Base-by-base conservation (phyloP, 2,329 filamentous ascomycete genomes). In the Neodidymelliopsis sp. region DNA sequence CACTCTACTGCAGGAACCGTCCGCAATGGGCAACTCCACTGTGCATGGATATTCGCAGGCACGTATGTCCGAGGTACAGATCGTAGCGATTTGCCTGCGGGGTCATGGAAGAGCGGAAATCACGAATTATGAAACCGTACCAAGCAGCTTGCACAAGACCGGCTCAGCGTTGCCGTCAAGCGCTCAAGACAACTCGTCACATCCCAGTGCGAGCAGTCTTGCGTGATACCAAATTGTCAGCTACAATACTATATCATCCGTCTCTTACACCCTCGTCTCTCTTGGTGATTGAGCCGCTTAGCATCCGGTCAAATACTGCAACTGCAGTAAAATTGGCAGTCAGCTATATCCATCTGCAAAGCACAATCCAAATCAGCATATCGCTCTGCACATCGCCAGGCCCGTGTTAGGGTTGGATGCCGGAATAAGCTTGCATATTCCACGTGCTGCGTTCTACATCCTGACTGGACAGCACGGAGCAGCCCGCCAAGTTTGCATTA, bases 391-490 rank as follows among this genome's bases (percentile, higher is more conserved):
- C 34, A 16, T 40, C 22, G 43, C 27, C 31, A 24, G 41, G 44
- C 34, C 54, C 57, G 44, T 52, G 46, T 42, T 43, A 30, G 41
- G 37, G 47, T 52, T 48, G 47, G 41, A 36, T 13, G 15, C 23
- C 41, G 20, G 31, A 23, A 31, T 30, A 23, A 25, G 37, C 45
- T 34, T 28, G 25, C 19, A 19, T 38, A n/a, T 30, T 52, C 49
- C 49, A 53, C 49, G 49, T 53, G 49, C 43, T 44, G 49, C 49
- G 27, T 53, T 42, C 49, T 45, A 43, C 43, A 41, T 22, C 35
- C 40, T 64, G 48, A 64, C 44, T 65, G 62, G 60, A 51, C 46
- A 55, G 44, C 37, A 27, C 40, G 15, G 46, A 53, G 49, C 29
- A 46, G 40, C 36, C 28, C 41, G 53, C 54, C 61, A 58, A 59